phyloP scores from a whole-genome alignment of 2,329 filamentous ascomycete species.

The Phialophora chinensis region DNA sequence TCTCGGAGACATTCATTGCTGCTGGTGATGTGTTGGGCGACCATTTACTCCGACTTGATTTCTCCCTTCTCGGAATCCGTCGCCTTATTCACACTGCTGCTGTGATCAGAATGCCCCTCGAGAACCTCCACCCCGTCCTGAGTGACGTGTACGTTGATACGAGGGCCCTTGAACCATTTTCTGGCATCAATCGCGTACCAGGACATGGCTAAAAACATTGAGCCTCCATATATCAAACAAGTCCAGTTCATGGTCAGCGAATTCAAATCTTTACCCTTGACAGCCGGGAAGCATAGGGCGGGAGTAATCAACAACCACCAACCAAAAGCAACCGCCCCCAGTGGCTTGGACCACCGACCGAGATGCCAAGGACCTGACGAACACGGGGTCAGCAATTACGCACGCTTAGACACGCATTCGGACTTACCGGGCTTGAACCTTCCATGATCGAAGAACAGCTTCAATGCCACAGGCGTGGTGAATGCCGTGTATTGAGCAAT shows the following conservation, averaged over 20 bases:
- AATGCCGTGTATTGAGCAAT: conserved; percentile 42
- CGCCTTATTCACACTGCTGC: conserved; percentile 3
- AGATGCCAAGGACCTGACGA: conserved; percentile 43
- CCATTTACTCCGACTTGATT: conserved; percentile 10
- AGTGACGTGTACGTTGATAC: conserved; percentile 41
- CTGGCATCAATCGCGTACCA: conserved; percentile 42
- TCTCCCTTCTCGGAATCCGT: conserved; percentile 15
- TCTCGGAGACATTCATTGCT: neutral
- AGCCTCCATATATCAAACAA: conserved; percentile 43
- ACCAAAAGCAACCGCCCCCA: conserved; percentile 41
- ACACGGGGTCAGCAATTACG: conserved; percentile 11
- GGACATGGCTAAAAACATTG: conserved; percentile 42
- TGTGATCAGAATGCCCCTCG: conserved; percentile 19
- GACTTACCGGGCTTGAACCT: conserved; percentile 40
- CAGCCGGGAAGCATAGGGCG: conserved; percentile 43
- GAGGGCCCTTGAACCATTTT: conserved; percentile 46
- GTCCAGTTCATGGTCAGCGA: conserved; percentile 45
- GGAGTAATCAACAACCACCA: conserved; percentile 44
- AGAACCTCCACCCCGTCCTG: conserved; percentile 20
- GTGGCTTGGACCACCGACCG: conserved; percentile 41
- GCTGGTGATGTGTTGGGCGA: neutral
- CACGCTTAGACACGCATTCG: neutral
- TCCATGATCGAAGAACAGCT: conserved; percentile 42
- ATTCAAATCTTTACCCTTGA: conserved; percentile 41
- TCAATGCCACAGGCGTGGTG: conserved; percentile 41